phyloP scores from a whole-genome alignment of 2,329 filamentous ascomycete genomes.

The Mycosphaerelloides madeirae region DNA sequence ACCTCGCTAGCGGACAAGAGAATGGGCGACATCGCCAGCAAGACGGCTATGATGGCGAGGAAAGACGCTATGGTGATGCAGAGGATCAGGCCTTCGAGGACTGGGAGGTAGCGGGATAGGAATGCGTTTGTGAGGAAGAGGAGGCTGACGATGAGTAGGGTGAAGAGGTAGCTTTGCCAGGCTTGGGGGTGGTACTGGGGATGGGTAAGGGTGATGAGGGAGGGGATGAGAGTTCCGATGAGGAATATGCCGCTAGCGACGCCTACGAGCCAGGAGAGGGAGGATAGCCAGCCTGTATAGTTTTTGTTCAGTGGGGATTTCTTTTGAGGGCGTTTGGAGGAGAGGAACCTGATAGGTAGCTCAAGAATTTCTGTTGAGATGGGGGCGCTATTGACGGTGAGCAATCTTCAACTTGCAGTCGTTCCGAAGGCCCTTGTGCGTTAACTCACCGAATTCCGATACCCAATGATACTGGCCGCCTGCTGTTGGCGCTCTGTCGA shows the following conservation, averaged over 20 bases:
- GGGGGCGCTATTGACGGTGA: too few relatives aligned
- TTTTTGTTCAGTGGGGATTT: too few relatives aligned
- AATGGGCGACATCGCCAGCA: constrained; percentile 26
- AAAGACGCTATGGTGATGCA: constrained; percentile 29
- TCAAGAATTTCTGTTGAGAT: constrained; percentile 34
- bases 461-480: constrained; percentile 28
- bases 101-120: constrained; percentile 32
- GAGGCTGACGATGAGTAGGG: constrained; percentile 13
- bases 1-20: constrained; percentile 25
- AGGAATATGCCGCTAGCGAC: constrained; percentile 13
- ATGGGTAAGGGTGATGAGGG: constrained; percentile 12
- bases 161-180: constrained; percentile 14
- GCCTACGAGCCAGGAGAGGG: constrained; percentile 15
- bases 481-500: constrained; percentile 16
- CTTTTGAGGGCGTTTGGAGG: neutral
- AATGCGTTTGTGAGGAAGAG: constrained; percentile 17
- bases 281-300: constrained; percentile 16
- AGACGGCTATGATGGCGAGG: constrained; percentile 27
- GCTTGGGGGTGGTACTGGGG: constrained; percentile 6
- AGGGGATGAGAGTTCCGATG: constrained; percentile 13
- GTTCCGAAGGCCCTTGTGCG: constrained; percentile 23
- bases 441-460: constrained; percentile 22
- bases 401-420: too few relatives aligned
- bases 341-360: constrained; percentile 11
- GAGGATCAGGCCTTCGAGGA: constrained; percentile 37